A percentile compares a stretch with the other conserved stretches of the same genome.
Conservation (phyloP, 1,139 yeast species). For the Zygoascus meyerae region DNA sequence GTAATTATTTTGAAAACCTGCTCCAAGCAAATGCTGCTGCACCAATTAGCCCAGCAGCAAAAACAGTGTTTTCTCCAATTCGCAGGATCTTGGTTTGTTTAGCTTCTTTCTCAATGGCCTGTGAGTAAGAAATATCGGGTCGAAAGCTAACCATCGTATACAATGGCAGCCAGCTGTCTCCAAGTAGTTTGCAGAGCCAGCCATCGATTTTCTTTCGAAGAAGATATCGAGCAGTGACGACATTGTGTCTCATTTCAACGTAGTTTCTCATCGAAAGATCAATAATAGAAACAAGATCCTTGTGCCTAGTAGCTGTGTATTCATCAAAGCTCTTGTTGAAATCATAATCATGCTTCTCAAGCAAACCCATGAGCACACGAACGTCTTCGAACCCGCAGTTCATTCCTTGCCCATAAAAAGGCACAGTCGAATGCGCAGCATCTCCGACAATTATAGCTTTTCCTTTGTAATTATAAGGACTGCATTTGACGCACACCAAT, state of each 20-base stretch:
- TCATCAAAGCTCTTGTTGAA: slow-evolving; percentile 48
- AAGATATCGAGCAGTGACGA: slow-evolving; percentile 57
- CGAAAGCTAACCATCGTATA: slow-evolving; percentile 92
- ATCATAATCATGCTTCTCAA: slow-evolving; percentile 38
- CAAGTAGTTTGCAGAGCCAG: slow-evolving; percentile 49
- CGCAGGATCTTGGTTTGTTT: slow-evolving; percentile 34
- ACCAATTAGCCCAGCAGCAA: not conserved
- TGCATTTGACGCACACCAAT: slow-evolving; percentile 53
- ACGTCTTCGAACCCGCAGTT: slow-evolving; percentile 95
- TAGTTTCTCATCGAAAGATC: slow-evolving; percentile 77
- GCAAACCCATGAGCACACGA: slow-evolving; percentile 51
- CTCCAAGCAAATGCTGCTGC: slow-evolving; percentile 3
- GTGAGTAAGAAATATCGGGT: slow-evolving; percentile 70
- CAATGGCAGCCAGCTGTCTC: slow-evolving; percentile 72
- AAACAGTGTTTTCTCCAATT: not conserved
- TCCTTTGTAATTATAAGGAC: slow-evolving; percentile 63
- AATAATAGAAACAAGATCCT: slow-evolving; percentile 69
- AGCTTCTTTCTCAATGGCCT: slow-evolving; percentile 57
- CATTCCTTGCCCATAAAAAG: slow-evolving; percentile 96
- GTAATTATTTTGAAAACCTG: not conserved
- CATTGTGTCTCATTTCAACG: slow-evolving; percentile 82
- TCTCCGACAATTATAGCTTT: slow-evolving; percentile 75
- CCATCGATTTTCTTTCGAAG: slow-evolving; percentile 66
- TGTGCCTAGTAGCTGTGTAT: slow-evolving; percentile 54
- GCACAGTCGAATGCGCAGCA: slow-evolving; percentile 96